phyloP scores from a whole-genome alignment of 75 land plant species.

The Cryptomeria japonica region DNA sequence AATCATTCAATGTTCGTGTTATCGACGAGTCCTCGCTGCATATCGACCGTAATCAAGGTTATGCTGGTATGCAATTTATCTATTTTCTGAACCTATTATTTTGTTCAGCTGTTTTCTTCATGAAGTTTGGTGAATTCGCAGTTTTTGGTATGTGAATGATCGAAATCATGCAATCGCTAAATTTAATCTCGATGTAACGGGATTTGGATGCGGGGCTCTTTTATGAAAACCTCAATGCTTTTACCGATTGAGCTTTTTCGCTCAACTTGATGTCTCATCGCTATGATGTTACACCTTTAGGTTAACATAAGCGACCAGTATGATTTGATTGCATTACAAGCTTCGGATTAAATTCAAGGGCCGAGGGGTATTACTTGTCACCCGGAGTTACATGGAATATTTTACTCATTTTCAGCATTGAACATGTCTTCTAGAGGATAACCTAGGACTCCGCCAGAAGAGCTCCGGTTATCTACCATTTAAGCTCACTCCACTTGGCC shows the following conservation, averaged over 20 bases:
- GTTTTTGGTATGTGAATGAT: background rate
- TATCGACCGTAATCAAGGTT: conserved; percentile 83
- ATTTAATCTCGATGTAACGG: too few relatives aligned
- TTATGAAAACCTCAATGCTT: background rate
- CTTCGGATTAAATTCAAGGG: too few relatives aligned
- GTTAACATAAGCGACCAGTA: too few relatives aligned
- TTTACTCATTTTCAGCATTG: too few relatives aligned
- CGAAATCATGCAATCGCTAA: too few relatives aligned
- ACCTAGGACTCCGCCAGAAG: background rate
- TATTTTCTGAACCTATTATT: background rate
- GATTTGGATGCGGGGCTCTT: background rate
- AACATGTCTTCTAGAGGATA: too few relatives aligned
- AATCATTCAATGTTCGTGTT: conserved; percentile 43
- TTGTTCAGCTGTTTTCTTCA: background rate
- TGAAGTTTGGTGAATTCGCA: background rate
- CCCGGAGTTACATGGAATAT: too few relatives aligned
- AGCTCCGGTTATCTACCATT: background rate
- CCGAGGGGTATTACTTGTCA: too few relatives aligned
- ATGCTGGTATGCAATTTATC: conserved; percentile 44
- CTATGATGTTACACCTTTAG: background rate
- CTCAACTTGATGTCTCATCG: background rate
- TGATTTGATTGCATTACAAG: too few relatives aligned
- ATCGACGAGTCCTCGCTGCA: conserved; percentile 88
- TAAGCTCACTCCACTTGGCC: background rate
- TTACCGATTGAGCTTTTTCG: background rate